These are phyloP conservation scores for Colletotrichum truncatum DNA, from an alignment of 2,329 filamentous ascomycete species.

Conservation along the genomic window DNA sequence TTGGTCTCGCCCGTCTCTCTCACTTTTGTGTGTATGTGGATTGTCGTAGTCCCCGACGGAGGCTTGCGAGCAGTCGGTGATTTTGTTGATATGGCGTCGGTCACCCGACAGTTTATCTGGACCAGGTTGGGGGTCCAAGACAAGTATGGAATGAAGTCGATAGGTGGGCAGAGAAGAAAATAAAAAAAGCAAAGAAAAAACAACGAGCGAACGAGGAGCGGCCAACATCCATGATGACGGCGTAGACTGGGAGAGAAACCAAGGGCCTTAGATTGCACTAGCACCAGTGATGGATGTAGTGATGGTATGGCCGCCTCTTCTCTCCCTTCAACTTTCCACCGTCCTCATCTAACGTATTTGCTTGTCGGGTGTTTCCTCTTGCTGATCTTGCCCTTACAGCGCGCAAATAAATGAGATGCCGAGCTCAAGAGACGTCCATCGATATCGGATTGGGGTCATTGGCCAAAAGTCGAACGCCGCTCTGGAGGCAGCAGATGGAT, in stretches of 20 bases:
- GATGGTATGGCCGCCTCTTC: not conserved
- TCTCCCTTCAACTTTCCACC: not conserved
- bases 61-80: conserved; percentile 5
- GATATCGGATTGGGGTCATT: conserved; percentile 5
- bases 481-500: not conserved
- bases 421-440: not conserved
- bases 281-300: not conserved
- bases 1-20: not conserved
- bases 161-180: not conserved
- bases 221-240: not conserved
- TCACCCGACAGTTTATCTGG: conserved; percentile 15
- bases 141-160: conserved; percentile 7
- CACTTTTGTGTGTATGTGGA: not conserved
- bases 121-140: conserved; percentile 21
- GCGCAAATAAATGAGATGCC: not conserved
- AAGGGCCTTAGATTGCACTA: conserved; percentile 9
- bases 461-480: not conserved
- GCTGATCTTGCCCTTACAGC: not conserved
- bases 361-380: not conserved
- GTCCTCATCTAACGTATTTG: not conserved
- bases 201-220: not conserved
- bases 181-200: not conserved
- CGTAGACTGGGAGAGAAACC: not conserved
- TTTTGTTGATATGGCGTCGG: conserved; percentile 5
- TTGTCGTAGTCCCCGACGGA: not conserved